These are phyloP conservation scores for Cytospora schulzeri DNA, from an alignment of 2,329 filamentous ascomycete genomes.

Conservation along the genomic window DNA sequence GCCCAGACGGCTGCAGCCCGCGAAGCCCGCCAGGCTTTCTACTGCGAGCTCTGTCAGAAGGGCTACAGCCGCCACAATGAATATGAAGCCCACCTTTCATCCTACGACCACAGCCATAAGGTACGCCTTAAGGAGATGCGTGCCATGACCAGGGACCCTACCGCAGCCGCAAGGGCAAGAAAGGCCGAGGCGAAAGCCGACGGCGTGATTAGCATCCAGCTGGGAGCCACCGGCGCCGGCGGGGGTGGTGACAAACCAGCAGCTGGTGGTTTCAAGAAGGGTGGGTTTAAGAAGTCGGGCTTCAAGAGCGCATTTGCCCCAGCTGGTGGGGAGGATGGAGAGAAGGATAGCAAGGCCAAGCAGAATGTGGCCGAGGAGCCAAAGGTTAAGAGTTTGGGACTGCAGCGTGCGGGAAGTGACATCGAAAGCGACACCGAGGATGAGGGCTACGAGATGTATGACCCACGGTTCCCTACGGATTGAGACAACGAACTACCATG, in stretches of 20 bases:
- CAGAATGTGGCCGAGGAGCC: constrained; percentile 31
- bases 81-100: constrained; percentile 90
- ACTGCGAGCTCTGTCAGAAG: constrained; percentile 86
- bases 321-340: constrained; percentile 48
- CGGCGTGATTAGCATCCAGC: constrained; percentile 68
- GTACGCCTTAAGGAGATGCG: constrained; percentile 89
- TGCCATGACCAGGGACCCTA: constrained; percentile 74
- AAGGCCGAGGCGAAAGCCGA: constrained; percentile 72
- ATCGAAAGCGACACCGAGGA: constrained; percentile 67
- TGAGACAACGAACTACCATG: constrained; percentile 41
- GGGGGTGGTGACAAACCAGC: constrained; percentile 33
- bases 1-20: constrained; percentile 67
- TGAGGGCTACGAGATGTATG: constrained; percentile 71
- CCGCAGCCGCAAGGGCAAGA: constrained; percentile 64
- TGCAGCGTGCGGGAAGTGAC: constrained; percentile 7
- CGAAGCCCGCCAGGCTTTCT: constrained; percentile 78
- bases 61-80: constrained; percentile 95
- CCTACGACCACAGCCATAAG: constrained; percentile 94
- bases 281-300: constrained; percentile 78
- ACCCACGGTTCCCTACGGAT: constrained; percentile 62
- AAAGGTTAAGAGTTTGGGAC: constrained; percentile 32
- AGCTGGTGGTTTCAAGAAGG: constrained; percentile 62
- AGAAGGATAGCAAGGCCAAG: constrained; percentile 36
- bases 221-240: constrained; percentile 43
- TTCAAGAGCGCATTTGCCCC: constrained; percentile 77